Base-by-base conservation (phyloP, 495 filamentous ascomycete genomes). In the Aspergillus carlsbadensis region DNA sequence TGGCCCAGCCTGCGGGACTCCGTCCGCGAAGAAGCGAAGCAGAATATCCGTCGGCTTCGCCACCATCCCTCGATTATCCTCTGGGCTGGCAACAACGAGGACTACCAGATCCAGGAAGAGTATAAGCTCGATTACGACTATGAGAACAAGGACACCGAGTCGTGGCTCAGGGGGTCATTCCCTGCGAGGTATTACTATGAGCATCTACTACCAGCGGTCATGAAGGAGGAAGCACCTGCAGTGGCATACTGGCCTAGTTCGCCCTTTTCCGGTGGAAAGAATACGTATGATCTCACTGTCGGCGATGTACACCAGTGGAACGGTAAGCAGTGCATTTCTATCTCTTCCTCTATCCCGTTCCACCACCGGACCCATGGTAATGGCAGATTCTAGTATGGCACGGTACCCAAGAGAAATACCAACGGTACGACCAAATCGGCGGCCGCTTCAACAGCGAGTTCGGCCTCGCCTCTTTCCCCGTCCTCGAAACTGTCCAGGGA, bases 301-400 rank as follows among this genome's bases (percentile, higher is more conserved):
- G 93, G 93, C 43, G 93, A 98, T 67, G 87, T 96, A 65, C 93
- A 98, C 70, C 92, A 96, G 70, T 98, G 93, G 93, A 96, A 96
- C 67, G 77, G 77, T 80, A 59, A 56, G 68, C 26, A 29, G 57
- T 10, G 10, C 14, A 14, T 33, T 5, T 17, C 5, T 52, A 14
- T 22, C 13, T 31, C 8, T 14, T 29, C 11, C 2, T 10, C n/a
- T n/a, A n/a, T n/a, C n/a, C n/a, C n/a, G n/a, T n/a, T n/a, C n/a
- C n/a, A n/a, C n/a, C n/a, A n/a, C n/a, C n/a, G n/a, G n/a, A n/a
- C n/a, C n/a, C n/a, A n/a, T n/a, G n/a, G n/a, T n/a, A n/a, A n/a
- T n/a, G n/a, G n/a, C n/a, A n/a, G n/a, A n/a, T 7, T 5, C 33
- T 42, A 80, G 91, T 98, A 3, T 98, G 93, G 93, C 93, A 98